Conservation (phyloP, 495 filamentous ascomycete genomes). For the Hypoxylon intermedium region DNA sequence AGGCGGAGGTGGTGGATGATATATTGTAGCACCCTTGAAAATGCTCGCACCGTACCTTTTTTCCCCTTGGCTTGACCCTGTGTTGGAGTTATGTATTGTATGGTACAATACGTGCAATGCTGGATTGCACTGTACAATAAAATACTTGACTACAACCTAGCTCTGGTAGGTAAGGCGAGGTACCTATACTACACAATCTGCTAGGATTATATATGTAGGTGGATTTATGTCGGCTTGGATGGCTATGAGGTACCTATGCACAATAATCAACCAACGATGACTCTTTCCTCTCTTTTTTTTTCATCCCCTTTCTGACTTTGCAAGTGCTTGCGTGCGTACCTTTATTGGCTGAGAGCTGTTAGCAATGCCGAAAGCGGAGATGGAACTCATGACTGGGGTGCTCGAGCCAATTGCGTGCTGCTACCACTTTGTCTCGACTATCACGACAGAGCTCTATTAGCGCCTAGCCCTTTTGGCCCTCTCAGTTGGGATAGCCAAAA, state of each 20-base stretch:
- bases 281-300: constrained; percentile 23
- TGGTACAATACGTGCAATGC: too few relatives aligned
- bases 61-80: constrained; percentile 29
- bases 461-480: constrained; percentile 31
- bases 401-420: constrained; percentile 36
- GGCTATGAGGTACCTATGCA: constrained; percentile 17
- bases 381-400: constrained; percentile 27
- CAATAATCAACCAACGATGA: constrained; percentile 37
- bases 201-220: constrained; percentile 5
- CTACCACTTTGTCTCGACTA: constrained; percentile 36
- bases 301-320: constrained; percentile 32
- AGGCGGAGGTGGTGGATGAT: constrained; percentile 38
- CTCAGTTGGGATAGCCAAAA: constrained; percentile 23
- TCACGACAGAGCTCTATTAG: constrained; percentile 40
- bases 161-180: constrained; percentile 25
- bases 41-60: constrained; percentile 28
- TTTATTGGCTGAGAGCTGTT: constrained; percentile 30
- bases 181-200: constrained; percentile 4
- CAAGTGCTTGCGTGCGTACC: constrained; percentile 36
- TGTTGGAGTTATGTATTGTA: constrained; percentile 30
- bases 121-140: constrained; percentile 32
- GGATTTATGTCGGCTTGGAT: constrained; percentile 10
- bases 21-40: constrained; percentile 34
- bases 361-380: constrained; percentile 40
- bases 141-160: constrained; percentile 5